Evolutionary conservation across 1,284 basidiomycete genomes (phyloP).

Genomic region (Rhodotorula sp.): DNA sequence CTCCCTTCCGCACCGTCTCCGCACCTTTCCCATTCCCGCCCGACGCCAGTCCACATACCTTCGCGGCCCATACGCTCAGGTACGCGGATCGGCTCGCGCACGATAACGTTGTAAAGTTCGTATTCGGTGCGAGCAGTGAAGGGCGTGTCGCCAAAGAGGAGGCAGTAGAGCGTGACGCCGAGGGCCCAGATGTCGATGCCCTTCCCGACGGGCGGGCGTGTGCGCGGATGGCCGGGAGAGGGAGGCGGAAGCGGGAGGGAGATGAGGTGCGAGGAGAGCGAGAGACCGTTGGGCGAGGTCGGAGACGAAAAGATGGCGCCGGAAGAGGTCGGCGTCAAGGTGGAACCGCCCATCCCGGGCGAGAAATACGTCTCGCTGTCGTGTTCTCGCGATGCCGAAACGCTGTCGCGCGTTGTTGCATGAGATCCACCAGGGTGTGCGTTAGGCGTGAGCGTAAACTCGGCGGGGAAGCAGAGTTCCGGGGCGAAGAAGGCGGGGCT

Average conservation of each 20-base stretch:
- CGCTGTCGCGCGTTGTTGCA: neutral
- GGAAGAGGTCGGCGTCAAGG: neutral
- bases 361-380: constrained; percentile 33
- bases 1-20: constrained; percentile 58
- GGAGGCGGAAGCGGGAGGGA: constrained; percentile 38
- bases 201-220: constrained; percentile 71
- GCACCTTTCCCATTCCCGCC: constrained; percentile 45
- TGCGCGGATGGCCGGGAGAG: constrained; percentile 24
- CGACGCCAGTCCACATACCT: constrained; percentile 62
- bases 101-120: constrained; percentile 79
- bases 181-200: constrained; percentile 99
- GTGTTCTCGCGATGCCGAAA: constrained; percentile 12
- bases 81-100: constrained; percentile 72
- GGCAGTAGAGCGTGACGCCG: constrained; percentile 94
- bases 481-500: constrained; percentile 98
- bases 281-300: constrained; percentile 23
- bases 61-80: constrained; percentile 70
- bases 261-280: constrained; percentile 35
- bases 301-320: constrained; percentile 9
- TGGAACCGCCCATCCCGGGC: constrained; percentile 29
- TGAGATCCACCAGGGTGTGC: neutral
- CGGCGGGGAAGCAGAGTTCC: constrained; percentile 68
- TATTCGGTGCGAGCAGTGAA: constrained; percentile 71
- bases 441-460: constrained; percentile 43
- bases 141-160: constrained; percentile 82